Evolutionary conservation across 441 rosid genomes (phyloP), one percentile per base, ranked within the genome.

Genomic region (Sinapis alba): DNA sequence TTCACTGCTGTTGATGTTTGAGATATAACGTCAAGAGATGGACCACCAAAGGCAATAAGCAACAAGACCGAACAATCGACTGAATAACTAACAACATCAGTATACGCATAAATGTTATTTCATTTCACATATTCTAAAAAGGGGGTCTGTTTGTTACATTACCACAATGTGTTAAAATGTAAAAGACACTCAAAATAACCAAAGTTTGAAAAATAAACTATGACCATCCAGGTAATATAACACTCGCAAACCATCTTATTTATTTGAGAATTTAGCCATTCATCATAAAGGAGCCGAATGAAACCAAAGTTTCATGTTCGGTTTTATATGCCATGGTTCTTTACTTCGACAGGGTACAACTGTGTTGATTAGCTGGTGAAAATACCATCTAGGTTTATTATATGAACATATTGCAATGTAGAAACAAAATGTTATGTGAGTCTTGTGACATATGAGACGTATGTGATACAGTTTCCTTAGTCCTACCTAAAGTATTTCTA

Each of bases 51-150:
- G 21, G 23, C 2, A 50, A 7, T 50, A 50, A 13, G 50, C 72
- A 54, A 68, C 45, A 16, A 56, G 64, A 54, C 64, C 56, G 18
- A 15, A 23, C 51, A 34, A 21, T 68, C 32, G 50, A 68, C 72
- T 6, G 3, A 54, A 20, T 68, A 13, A 34, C 18, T 19, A 11
- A 19, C 19, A 15, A 9, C 26, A 28, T 59, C 7, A 10, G 30
- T 13, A 24, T 57, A 18, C 6, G 61, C 30, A n/a, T 57, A 5
- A 32, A 13, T 24, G 2, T 57, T 57, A 13, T 57, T 2, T 13
- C 1, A 13, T 57, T 13, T 57, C 15, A 12, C 6, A 56, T 56
- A 4, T 9, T 9, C 5, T 53, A 53, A 26, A 53, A 53, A 53
- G 3, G 3, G 57, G 61, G 32, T 0, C 24, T 53, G 26, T 53